A percentile compares a stretch with the other conserved stretches of the same genome.
phyloP scores from a whole-genome alignment of 805 yeast species.

The Saturnispora halmiae region DNA sequence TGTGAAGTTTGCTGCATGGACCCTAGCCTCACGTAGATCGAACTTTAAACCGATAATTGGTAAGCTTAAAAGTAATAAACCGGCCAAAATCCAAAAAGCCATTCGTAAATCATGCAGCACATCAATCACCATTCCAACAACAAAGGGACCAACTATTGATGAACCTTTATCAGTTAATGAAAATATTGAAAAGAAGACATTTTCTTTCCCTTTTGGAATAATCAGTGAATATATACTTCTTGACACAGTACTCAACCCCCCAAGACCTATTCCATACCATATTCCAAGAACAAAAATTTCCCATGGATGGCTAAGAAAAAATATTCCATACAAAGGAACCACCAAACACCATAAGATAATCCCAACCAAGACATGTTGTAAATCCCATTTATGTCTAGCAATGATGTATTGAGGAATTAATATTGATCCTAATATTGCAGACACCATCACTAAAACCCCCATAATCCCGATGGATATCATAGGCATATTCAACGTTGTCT shows the following conservation, averaged over 20 bases:
- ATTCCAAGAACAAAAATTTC: constrained; percentile 64
- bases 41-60: constrained; percentile 43
- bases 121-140: constrained; percentile 68
- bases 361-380: constrained; percentile 41
- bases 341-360: constrained; percentile 53
- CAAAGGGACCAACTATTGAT: constrained; percentile 61
- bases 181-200: constrained; percentile 65
- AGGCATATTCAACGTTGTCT: constrained; percentile 58
- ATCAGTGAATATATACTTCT: constrained; percentile 59
- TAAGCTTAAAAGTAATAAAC: constrained; percentile 43
- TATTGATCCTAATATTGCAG: constrained; percentile 61
- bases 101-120: constrained; percentile 64
- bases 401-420: constrained; percentile 39
- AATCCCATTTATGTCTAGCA: constrained; percentile 31
- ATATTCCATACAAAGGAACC: constrained; percentile 63
- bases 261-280: constrained; percentile 70
- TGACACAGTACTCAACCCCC: constrained; percentile 63
- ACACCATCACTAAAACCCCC: constrained; percentile 56
- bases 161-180: constrained; percentile 77
- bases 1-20: constrained; percentile 1
- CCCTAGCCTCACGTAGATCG: constrained; percentile 52
- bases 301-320: constrained; percentile 53
- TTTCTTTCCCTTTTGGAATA: constrained; percentile 68
- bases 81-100: constrained; percentile 56
- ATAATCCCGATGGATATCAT: constrained; percentile 56